Conservation (phyloP, 345 rosid genomes). For the Eucalyptus sp. region DNA sequence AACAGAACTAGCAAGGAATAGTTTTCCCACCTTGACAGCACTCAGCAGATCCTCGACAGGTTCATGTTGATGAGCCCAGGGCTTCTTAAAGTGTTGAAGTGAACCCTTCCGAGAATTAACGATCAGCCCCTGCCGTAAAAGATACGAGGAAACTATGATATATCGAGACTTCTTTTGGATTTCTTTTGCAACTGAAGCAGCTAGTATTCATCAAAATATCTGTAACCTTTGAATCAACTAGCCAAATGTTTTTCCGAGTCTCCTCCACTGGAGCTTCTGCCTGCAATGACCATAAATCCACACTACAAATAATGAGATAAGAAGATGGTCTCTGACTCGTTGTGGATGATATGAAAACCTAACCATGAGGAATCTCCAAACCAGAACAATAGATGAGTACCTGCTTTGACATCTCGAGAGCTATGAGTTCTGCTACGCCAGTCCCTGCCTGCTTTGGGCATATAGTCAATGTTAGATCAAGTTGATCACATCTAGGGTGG, state of each 20-base stretch:
- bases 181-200: neutral
- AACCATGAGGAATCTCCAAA: neutral
- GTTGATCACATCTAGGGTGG: neutral
- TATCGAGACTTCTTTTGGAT: neutral
- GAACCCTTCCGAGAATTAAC: slow-evolving; percentile 66
- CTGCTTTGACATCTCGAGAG: slow-evolving; percentile 85
- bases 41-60: slow-evolving; percentile 53
- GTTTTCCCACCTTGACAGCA: slow-evolving; percentile 57
- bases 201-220: neutral
- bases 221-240: slow-evolving; percentile 90
- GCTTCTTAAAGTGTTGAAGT: slow-evolving; percentile 86
- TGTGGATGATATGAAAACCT: neutral
- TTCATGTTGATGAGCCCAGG: slow-evolving; percentile 93
- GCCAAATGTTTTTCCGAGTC: slow-evolving; percentile 79
- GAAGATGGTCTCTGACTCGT: neutral
- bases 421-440: slow-evolving; percentile 90
- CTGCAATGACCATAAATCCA: slow-evolving; percentile 19
- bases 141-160: neutral
- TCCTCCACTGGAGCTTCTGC: slow-evolving; percentile 57
- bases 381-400: slow-evolving; percentile 9
- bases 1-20: neutral
- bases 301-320: neutral
- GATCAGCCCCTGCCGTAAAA: slow-evolving; percentile 56
- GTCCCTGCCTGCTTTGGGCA: slow-evolving; percentile 75
- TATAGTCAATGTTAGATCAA: neutral